Percentiles rank a stretch among this genome's conserved stretches.
Conservation (phyloP, 306 rosid species). For the Vigna angularis region DNA sequence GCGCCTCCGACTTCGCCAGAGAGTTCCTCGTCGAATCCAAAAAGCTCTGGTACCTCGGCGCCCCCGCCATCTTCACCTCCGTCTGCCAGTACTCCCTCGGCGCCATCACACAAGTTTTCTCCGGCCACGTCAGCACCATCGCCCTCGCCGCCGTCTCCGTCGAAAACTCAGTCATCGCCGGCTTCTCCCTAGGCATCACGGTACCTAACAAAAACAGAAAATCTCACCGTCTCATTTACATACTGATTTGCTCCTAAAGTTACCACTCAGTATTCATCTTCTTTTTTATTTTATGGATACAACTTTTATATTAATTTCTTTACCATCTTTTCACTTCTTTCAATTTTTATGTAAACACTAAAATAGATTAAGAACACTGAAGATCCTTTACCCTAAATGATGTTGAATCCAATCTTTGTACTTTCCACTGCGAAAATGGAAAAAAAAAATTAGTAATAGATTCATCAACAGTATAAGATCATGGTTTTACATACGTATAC, state of each 20-base stretch:
- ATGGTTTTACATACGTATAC: too few species aligned
- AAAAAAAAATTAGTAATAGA: too few species aligned
- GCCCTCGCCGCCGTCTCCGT: conserved; percentile 87
- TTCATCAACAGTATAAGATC: too few species aligned
- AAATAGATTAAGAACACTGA: too few species aligned
- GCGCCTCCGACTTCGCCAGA: conserved; percentile 50
- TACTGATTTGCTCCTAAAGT: background rate
- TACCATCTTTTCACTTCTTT: too few species aligned
- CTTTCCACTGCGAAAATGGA: too few species aligned
- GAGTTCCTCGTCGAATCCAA: conserved; percentile 63
- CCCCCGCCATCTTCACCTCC: conserved; percentile 90
- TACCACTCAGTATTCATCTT: too few species aligned
- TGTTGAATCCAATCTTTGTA: too few species aligned
- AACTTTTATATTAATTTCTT: too few species aligned
- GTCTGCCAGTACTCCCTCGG: conserved; percentile 89
- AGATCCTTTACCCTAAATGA: too few species aligned
- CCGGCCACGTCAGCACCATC: conserved; percentile 81
- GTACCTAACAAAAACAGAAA: conserved; percentile 39
- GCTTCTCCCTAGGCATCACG: conserved; percentile 82
- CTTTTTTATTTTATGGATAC: too few species aligned
- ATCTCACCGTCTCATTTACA: background rate
- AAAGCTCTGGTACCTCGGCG: conserved; percentile 93
- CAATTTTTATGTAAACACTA: too few species aligned
- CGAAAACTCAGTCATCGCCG: conserved; percentile 93
- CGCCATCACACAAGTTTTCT: conserved; percentile 78